Evolutionary conservation across 495 filamentous ascomycete species (phyloP).

Genomic region (Daldinia childiae): DNA sequence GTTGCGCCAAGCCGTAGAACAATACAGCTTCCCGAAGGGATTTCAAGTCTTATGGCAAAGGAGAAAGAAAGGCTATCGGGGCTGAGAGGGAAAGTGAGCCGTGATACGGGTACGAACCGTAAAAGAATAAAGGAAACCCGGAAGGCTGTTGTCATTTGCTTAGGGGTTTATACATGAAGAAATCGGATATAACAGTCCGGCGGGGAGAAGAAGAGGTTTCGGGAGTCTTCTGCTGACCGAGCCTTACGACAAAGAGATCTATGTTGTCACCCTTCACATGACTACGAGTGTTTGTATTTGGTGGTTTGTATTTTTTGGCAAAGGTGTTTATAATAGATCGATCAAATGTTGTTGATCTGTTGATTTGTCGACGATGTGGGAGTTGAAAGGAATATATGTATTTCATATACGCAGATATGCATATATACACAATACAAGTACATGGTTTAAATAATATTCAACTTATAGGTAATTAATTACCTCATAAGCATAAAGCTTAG

Average conservation of each 20-base stretch:
- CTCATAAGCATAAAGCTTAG: background rate
- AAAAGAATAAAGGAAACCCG: background rate
- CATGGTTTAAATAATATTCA: background rate
- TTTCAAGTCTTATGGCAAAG: background rate
- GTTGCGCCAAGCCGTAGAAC: constrained; percentile 1
- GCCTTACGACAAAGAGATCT: constrained; percentile 6
- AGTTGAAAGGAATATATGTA: background rate
- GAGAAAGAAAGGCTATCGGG: background rate
- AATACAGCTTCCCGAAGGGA: background rate
- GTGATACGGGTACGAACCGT: background rate
- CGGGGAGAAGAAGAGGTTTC: background rate
- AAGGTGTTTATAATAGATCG: background rate
- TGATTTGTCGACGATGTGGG: background rate
- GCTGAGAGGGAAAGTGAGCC: background rate
- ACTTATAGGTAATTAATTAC: background rate
- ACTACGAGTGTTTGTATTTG: background rate
- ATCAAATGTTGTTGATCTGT: background rate
- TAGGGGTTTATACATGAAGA: background rate
- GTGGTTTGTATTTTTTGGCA: background rate
- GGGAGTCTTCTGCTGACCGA: background rate
- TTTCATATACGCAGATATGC: too few relatives aligned
- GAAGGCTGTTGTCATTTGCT: background rate
- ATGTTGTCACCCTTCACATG: background rate
- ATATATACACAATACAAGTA: too few relatives aligned
- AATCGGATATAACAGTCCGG: background rate